Base-by-base conservation (phyloP, 352 stramenopile genomes). In the Globisporangium paddicum region DNA sequence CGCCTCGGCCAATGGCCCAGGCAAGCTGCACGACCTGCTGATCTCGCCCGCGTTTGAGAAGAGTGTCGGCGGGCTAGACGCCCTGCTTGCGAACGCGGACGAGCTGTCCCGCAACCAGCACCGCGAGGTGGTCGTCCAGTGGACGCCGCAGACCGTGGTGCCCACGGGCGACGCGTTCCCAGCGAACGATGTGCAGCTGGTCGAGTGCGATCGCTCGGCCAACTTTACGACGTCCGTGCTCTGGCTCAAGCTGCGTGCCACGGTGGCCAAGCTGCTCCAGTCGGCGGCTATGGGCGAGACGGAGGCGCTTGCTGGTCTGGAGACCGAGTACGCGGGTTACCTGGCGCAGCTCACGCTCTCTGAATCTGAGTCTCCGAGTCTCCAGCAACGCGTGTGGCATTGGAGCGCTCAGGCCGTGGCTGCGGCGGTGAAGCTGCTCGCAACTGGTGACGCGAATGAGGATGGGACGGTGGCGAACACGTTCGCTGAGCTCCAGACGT, bases 41-140 rank as follows among this genome's bases (percentile, higher is more conserved):
- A 32, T 18, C 13, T 87, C 80, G 13, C 49, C 64, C 5, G 66
- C 54, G 26, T 80, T 92, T 51, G 53, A 68, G 18, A 55, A 57
- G 25, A 63, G 79, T 19, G 37, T 90, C 13, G 57, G 55, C 11
- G 64, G 41, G 0, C 55, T 92, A 5, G 70, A 86, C 8, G 73
- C 57, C 23, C 72, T 87, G 73, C 53, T 89, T 5, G 46, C 54
- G 23, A 13, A 26, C 11, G 37, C 49, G 0, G 62, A 63, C 0
- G 46, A 75, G 49, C 59, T 95, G 19, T 89, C 81, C 4, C 63
- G 63, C n/a, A 95, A 95, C 65, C 82, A 95, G 55, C 79, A 95
- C 58, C 81, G 86, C 34, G 79, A 89, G 40, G 76, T 95, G 37
- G 60, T 89, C 48, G 86, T 95, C 14, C 58, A 85, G 37, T 95